Base-by-base conservation (phyloP, 1,139 yeast species). In the Sugiyamaella japonica region DNA sequence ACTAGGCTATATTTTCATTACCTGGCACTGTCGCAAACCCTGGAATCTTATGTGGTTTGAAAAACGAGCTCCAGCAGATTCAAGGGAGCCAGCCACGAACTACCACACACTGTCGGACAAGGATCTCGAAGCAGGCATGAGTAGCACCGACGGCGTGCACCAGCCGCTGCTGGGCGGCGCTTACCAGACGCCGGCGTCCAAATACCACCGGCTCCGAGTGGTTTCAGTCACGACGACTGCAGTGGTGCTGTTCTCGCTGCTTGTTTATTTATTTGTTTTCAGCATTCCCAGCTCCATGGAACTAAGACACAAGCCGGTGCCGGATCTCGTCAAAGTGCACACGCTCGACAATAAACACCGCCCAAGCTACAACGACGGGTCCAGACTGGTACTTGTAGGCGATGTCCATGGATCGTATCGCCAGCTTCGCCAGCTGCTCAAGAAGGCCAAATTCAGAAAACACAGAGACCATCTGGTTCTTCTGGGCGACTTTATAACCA, bases 391-490 rank as follows among this genome's bases (percentile, higher is more conserved):
- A 13, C 67, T 90, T 54, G 76, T 91, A 34, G 98, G 98, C 3
- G 98, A 91, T 69, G 81, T 91, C 25, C 98, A 91, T 70, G 98
- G 97, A 1, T 84, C 85, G 63, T 81, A 76, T 61, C 71, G 73
- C 3, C 81, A 82, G 63, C 74, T 90, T 56, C 66, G 69, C 55
- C 71, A 75, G 48, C 73, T 91, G 48, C 70, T 90, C 55, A 63
- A 71, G 15, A 66, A 71, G 59, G 65, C 66, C 36, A 68, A 78
- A 6, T 86, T 75, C 65, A 70, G 80, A 60, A 59, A 66, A 1
- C 63, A 71, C 13, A 64, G 64, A 4, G 96, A 88, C 65, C 81
- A 82, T 53, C 73, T 89, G n/a, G 69, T 89, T 3, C 73, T 90
- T 37, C 70, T 90, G 29, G 98, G 98, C 1, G 98, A 91, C 66